A percentile compares a stretch with the other conserved stretches of the same genome.
These are phyloP conservation scores for Simmondsia chinensis DNA, from an alignment of 148 eudicot genomes.

Conservation along the genomic window DNA sequence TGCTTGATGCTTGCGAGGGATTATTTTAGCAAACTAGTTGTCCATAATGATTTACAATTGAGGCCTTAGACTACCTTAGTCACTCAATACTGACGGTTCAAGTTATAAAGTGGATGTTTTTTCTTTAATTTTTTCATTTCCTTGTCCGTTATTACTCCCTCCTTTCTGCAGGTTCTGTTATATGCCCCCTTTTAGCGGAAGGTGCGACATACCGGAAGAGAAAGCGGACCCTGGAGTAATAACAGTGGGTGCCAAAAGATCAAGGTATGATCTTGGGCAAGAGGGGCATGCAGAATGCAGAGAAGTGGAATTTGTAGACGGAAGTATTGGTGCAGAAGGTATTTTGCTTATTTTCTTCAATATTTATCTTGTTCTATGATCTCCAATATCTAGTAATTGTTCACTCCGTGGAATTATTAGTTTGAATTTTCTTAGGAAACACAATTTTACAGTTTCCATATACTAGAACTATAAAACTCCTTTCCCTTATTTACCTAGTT, in stretches of 20 bases:
- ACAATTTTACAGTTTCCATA: too few species aligned
- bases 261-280: constrained; percentile 13
- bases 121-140: background rate
- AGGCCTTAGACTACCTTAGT: too few species aligned
- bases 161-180: constrained; percentile 54
- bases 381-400: background rate
- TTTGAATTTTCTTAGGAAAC: too few species aligned
- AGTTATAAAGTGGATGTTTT: background rate
- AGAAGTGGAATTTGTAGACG: constrained; percentile 2
- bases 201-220: constrained; percentile 42
- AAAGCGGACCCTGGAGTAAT: constrained; percentile 38
- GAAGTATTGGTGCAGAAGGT: constrained; percentile 9
- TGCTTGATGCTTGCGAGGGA: constrained; percentile 1
- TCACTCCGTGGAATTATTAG: too few species aligned
- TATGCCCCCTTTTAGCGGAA: constrained; percentile 59
- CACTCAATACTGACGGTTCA: too few species aligned
- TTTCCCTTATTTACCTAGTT: too few species aligned
- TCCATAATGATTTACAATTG: too few species aligned
- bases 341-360: background rate
- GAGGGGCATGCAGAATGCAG: constrained; percentile 1
- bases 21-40: too few species aligned
- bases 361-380: background rate
- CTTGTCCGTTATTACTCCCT: background rate
- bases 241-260: constrained; percentile 39
- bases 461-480: too few species aligned